Percentiles rank a stretch among this genome's conserved stretches.
Evolutionary conservation across 352 stramenopile species (phyloP).

Genomic region (Albugo laibachii): DNA sequence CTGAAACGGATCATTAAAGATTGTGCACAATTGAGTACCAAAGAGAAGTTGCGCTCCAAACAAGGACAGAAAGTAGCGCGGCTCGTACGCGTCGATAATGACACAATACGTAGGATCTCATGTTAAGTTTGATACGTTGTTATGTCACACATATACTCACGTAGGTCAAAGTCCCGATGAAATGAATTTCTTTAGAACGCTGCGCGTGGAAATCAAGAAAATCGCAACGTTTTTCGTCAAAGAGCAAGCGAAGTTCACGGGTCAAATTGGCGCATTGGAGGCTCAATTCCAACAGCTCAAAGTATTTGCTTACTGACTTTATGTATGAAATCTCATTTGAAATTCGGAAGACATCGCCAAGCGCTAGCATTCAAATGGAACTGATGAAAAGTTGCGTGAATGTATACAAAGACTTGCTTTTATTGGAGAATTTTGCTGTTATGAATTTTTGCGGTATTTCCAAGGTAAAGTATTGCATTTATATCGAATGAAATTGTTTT

Average conservation of each 20-base stretch:
- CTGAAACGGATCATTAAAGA: slow-evolving; percentile 83
- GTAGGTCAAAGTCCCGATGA: slow-evolving; percentile 64
- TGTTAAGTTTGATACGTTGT: not conserved
- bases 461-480: slow-evolving; percentile 20
- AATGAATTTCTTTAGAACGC: slow-evolving; percentile 75
- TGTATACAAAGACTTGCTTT: slow-evolving; percentile 71
- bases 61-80: slow-evolving; percentile 25
- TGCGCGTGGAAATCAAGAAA: slow-evolving; percentile 71
- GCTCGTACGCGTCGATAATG: slow-evolving; percentile 60
- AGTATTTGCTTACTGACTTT: slow-evolving; percentile 11
- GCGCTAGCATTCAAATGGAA: slow-evolving; percentile 2
- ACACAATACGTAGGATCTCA: slow-evolving; percentile 55
- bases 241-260: slow-evolving; percentile 52
- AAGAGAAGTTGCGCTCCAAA: slow-evolving; percentile 65
- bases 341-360: not conserved
- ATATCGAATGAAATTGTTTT: not conserved
- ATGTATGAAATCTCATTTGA: too few species aligned
- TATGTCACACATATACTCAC: not conserved
- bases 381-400: slow-evolving; percentile 68
- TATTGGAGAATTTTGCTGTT: slow-evolving; percentile 77
- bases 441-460: slow-evolving; percentile 83
- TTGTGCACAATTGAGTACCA: slow-evolving; percentile 70
- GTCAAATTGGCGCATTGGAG: slow-evolving; percentile 42
- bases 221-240: slow-evolving; percentile 74
- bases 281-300: slow-evolving; percentile 37